Evolutionary conservation across 495 filamentous ascomycete genomes (phyloP).

Genomic region (Xylaria palmicola): DNA sequence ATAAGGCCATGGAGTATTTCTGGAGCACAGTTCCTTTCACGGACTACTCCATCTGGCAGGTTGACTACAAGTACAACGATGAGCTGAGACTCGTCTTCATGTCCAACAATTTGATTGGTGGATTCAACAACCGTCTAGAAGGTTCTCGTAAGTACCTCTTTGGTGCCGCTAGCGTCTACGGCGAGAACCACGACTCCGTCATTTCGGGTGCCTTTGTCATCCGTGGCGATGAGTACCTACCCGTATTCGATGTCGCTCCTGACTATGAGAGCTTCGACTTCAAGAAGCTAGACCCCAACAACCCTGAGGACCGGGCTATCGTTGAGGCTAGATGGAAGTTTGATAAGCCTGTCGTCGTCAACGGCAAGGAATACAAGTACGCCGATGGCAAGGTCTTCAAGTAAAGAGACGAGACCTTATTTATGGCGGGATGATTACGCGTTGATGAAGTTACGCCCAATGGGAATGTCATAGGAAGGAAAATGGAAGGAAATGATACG

Average conservation of each 20-base stretch:
- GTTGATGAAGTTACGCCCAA: constrained; percentile 27
- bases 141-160: constrained; percentile 98
- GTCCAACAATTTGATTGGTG: constrained; percentile 95
- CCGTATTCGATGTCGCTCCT: constrained; percentile 93
- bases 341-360: constrained; percentile 73
- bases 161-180: constrained; percentile 86
- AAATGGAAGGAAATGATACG: constrained; percentile 12
- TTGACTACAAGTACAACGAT: constrained; percentile 96
- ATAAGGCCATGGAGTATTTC: constrained; percentile 91
- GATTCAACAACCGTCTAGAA: constrained; percentile 97
- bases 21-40: constrained; percentile 91
- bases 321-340: constrained; percentile 84
- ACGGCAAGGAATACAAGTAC: constrained; percentile 75
- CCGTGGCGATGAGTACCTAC: constrained; percentile 81
- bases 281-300: constrained; percentile 87
- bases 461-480: constrained; percentile 1
- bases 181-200: constrained; percentile 79
- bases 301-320: constrained; percentile 76
- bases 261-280: constrained; percentile 97
- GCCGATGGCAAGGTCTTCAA: constrained; percentile 95
- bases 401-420: constrained; percentile 54
- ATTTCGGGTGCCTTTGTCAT: constrained; percentile 90
- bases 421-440: constrained; percentile 23
- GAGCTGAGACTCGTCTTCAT: constrained; percentile 98
- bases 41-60: constrained; percentile 91